Percentiles rank a stretch among this genome's conserved stretches.
phyloP scores from a whole-genome alignment of 2,329 filamentous ascomycete genomes.

The Chaetomium strumarium region DNA sequence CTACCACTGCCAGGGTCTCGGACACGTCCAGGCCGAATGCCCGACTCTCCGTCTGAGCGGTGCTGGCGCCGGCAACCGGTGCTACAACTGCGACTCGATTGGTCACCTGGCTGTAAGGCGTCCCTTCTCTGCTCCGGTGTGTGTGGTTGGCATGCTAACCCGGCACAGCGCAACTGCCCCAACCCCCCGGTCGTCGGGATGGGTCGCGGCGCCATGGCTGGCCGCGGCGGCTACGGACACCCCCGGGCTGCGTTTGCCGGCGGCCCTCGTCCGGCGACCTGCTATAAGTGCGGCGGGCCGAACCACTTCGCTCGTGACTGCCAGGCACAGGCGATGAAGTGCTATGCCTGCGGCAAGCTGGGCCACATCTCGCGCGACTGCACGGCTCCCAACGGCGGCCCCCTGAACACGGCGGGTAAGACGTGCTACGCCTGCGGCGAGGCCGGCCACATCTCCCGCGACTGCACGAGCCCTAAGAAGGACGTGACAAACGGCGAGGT shows the following conservation, averaged over 20 bases:
- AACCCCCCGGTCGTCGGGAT: slow-evolving; percentile 59
- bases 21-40: slow-evolving; percentile 98
- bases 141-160: slow-evolving; percentile 4
- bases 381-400: slow-evolving; percentile 92
- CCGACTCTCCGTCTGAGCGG: slow-evolving; percentile 90
- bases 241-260: slow-evolving; percentile 68
- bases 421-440: slow-evolving; percentile 98
- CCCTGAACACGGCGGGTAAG: slow-evolving; percentile 93
- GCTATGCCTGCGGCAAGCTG: slow-evolving; percentile 93
- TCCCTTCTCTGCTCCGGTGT: slow-evolving; percentile 20
- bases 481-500: slow-evolving; percentile 44
- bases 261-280: slow-evolving; percentile 62
- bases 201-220: slow-evolving; percentile 61
- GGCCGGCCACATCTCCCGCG: slow-evolving; percentile 90
- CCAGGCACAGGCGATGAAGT: slow-evolving; percentile 98
- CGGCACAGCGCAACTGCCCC: slow-evolving; percentile 70
- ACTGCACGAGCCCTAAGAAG: slow-evolving; percentile 69
- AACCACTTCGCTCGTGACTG: slow-evolving; percentile 99
- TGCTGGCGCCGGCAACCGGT: slow-evolving; percentile 74
- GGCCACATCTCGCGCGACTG: slow-evolving; percentile 92
- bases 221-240: slow-evolving; percentile 61
- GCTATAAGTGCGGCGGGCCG: slow-evolving; percentile 74
- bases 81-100: slow-evolving; percentile 92
- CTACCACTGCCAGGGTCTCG: slow-evolving; percentile 98
- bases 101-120: slow-evolving; percentile 81